A percentile compares a stretch with the other conserved stretches of the same genome.
Evolutionary conservation across 2,329 filamentous ascomycete genomes (phyloP).

Genomic region (Trichoderma sp.): DNA sequence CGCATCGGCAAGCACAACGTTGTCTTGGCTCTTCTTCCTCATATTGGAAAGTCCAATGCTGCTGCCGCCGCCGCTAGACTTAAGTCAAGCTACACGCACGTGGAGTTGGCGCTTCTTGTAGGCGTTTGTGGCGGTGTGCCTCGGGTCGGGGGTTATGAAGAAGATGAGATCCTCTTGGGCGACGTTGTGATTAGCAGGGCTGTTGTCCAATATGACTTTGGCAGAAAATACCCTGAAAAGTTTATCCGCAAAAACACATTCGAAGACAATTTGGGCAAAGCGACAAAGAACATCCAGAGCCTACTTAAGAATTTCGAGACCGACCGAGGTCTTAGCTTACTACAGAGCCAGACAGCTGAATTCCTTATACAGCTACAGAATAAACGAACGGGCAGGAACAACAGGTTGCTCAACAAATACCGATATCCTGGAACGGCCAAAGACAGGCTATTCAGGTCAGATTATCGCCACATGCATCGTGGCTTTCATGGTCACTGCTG

Average conservation of each 20-base stretch:
- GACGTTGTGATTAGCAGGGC: conserved; percentile 40
- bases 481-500: conserved; percentile 10
- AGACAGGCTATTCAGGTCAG: conserved; percentile 40
- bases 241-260: conserved; percentile 36
- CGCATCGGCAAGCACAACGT: conserved; percentile 36
- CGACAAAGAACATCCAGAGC: conserved; percentile 36
- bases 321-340: not conserved
- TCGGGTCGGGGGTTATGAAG: not conserved
- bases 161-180: conserved; percentile 36
- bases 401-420: conserved; percentile 29
- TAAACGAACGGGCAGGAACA: conserved; percentile 12
- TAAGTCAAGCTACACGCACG: conserved; percentile 39
- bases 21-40: conserved; percentile 35
- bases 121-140: conserved; percentile 47
- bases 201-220: conserved; percentile 40
- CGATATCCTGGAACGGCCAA: conserved; percentile 35
- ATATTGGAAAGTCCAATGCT: conserved; percentile 39
- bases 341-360: conserved; percentile 24
- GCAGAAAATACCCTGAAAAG: conserved; percentile 33
- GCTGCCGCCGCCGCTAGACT: conserved; percentile 37
- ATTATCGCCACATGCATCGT: conserved; percentile 42
- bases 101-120: conserved; percentile 43
- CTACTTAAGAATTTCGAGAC: conserved; percentile 36
- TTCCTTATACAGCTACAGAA: conserved; percentile 29
- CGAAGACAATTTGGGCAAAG: conserved; percentile 35